phyloP scores from a whole-genome alignment of 2,329 filamentous ascomycete species.

The Cephalotrichum gorgonifer region DNA sequence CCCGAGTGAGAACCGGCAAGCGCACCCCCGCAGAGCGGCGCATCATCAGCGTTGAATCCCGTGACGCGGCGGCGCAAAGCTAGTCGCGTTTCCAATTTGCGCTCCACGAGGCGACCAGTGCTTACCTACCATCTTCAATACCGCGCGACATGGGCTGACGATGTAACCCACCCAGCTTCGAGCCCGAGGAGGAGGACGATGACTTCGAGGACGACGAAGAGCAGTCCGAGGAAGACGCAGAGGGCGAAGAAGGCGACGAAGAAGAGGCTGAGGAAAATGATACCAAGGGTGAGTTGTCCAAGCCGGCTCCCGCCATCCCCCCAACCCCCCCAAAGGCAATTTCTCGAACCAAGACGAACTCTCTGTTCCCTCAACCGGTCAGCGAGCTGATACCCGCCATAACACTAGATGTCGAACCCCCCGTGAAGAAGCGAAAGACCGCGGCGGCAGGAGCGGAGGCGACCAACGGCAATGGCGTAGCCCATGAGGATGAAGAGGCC shows the following conservation, averaged over 20 bases:
- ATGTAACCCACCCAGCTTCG: background rate
- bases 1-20: too few species aligned
- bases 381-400: too few species aligned
- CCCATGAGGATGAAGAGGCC: background rate
- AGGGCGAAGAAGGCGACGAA: background rate
- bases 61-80: too few species aligned
- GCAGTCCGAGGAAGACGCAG: background rate
- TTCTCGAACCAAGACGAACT: too few species aligned
- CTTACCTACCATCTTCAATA: background rate
- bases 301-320: background rate
- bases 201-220: background rate
- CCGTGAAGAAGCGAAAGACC: slow-evolving; percentile 1
- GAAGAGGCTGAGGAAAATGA: background rate
- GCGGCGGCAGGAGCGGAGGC: background rate
- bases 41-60: too few species aligned
- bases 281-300: background rate
- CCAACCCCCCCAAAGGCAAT: background rate
- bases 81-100: too few species aligned
- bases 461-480: background rate
- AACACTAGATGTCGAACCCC: background rate
- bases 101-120: too few species aligned
- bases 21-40: too few species aligned
- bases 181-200: background rate
- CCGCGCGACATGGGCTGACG: background rate
- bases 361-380: too few species aligned